phyloP scores from a whole-genome alignment of 1,139 yeast species.

The Pichiaceae sp. region DNA sequence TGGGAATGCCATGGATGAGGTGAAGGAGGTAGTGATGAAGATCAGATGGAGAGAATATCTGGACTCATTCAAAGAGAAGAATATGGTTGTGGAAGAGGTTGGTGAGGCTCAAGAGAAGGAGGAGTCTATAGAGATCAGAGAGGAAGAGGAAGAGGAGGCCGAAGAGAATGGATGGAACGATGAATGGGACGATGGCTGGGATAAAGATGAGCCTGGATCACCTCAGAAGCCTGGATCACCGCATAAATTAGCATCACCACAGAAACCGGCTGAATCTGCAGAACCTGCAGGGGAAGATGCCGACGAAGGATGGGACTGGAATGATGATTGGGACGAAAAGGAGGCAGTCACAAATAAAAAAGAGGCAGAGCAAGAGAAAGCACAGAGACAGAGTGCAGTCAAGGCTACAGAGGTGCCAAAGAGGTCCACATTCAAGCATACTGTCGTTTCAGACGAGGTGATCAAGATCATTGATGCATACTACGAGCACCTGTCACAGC shows the following conservation, averaged over 20 bases:
- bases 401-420: not conserved
- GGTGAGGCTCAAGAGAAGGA: not conserved
- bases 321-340: conserved; percentile 13
- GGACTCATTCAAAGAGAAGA: conserved; percentile 5
- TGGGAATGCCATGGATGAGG: conserved; percentile 17
- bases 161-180: conserved; percentile 16
- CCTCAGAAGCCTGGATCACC: too few species aligned
- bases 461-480: conserved; percentile 10
- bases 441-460: conserved; percentile 8
- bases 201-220: conserved; percentile 6
- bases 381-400: not conserved
- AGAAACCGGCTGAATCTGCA: conserved; percentile 1
- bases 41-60: conserved; percentile 7
- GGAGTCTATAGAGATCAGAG: not conserved
- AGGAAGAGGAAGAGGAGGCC: not conserved
- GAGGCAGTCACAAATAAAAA: conserved; percentile 5
- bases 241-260: not conserved
- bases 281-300: conserved; percentile 3
- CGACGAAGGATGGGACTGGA: conserved; percentile 20
- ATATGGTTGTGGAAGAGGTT: conserved; percentile 3
- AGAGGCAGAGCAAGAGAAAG: not conserved
- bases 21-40: conserved; percentile 14
- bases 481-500: conserved; percentile 10
- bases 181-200: conserved; percentile 20
- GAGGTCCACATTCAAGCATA: conserved; percentile 8